phyloP scores from a whole-genome alignment of 768 basidiomycete genomes.

The Leucosporidium scottii region DNA sequence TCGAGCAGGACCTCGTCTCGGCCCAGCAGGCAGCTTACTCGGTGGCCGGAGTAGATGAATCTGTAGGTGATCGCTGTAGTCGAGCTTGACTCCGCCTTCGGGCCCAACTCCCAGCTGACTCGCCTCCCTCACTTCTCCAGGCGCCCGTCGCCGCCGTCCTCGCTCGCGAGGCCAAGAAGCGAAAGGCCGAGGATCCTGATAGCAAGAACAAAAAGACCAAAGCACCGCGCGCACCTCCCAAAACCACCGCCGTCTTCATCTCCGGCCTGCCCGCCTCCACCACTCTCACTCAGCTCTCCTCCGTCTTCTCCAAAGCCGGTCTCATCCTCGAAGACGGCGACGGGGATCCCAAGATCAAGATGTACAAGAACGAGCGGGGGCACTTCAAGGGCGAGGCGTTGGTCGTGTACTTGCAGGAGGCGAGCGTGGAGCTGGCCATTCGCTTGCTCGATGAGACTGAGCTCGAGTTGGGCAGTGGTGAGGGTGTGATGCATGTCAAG shows the following conservation, averaged over 20 bases:
- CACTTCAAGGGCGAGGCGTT: slow-evolving; percentile 88
- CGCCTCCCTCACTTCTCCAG: neutral
- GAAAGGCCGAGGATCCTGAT: slow-evolving; percentile 67
- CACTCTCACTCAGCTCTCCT: slow-evolving; percentile 64
- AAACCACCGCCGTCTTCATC: slow-evolving; percentile 60
- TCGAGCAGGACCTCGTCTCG: slow-evolving; percentile 77
- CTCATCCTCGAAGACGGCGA: slow-evolving; percentile 85
- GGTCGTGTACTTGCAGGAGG: slow-evolving; percentile 95
- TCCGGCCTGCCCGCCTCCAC: slow-evolving; percentile 72
- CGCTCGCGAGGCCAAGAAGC: slow-evolving; percentile 69
- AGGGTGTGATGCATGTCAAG: slow-evolving; percentile 63
- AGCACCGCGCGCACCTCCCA: neutral
- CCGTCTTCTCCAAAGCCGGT: slow-evolving; percentile 84
- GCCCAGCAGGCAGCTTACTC: slow-evolving; percentile 95
- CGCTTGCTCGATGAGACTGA: slow-evolving; percentile 87
- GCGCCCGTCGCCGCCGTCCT: slow-evolving; percentile 34
- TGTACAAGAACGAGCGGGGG: slow-evolving; percentile 79
- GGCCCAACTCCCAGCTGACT: too few species aligned
- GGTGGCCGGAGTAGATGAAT: slow-evolving; percentile 85
- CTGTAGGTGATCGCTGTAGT: too few species aligned
- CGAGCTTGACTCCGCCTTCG: too few species aligned
- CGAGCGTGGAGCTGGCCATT: slow-evolving; percentile 77
- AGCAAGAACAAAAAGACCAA: slow-evolving; percentile 48
- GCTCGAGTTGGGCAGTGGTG: slow-evolving; percentile 69
- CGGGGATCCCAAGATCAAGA: slow-evolving; percentile 88